phyloP scores from a whole-genome alignment of 176 grass and related monocot species.

The Rhynchospora tenuis region DNA sequence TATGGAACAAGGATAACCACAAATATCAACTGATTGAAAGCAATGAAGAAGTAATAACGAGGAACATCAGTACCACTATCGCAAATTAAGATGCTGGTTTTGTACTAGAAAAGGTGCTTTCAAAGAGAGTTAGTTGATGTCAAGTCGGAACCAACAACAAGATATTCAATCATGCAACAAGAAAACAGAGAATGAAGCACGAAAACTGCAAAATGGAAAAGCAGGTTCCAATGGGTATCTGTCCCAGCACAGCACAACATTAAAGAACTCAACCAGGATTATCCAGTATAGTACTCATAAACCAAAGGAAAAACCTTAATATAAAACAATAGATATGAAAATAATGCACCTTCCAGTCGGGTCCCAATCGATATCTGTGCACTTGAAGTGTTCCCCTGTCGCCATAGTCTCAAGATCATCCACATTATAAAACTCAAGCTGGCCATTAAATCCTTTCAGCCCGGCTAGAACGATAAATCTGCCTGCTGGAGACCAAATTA shows the following conservation, averaged over 20 bases:
- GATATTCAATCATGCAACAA: background rate
- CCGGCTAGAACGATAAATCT: constrained; percentile 84
- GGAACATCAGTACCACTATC: background rate
- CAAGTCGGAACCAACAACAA: no score
- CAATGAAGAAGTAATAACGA: background rate
- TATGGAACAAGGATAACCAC: background rate
- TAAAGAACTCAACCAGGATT: background rate
- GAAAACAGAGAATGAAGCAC: background rate
- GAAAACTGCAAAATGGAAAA: background rate
- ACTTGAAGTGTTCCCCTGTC: constrained; percentile 96
- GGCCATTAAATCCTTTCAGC: constrained; percentile 90
- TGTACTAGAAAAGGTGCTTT: background rate
- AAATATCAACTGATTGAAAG: background rate
- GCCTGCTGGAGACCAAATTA: constrained; percentile 85
- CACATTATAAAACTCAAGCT: constrained; percentile 91
- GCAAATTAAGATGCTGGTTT: background rate
- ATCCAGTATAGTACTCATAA: background rate
- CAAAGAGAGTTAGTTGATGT: background rate
- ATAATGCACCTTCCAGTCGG: constrained; percentile 75
- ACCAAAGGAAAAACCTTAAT: background rate
- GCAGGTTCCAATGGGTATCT: background rate
- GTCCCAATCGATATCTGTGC: constrained; percentile 88
- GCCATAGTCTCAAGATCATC: constrained; percentile 96
- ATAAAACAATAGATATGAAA: background rate
- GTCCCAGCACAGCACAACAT: background rate